Conservation (phyloP, 495 filamentous ascomycete species). For the Neurospora sp. region DNA sequence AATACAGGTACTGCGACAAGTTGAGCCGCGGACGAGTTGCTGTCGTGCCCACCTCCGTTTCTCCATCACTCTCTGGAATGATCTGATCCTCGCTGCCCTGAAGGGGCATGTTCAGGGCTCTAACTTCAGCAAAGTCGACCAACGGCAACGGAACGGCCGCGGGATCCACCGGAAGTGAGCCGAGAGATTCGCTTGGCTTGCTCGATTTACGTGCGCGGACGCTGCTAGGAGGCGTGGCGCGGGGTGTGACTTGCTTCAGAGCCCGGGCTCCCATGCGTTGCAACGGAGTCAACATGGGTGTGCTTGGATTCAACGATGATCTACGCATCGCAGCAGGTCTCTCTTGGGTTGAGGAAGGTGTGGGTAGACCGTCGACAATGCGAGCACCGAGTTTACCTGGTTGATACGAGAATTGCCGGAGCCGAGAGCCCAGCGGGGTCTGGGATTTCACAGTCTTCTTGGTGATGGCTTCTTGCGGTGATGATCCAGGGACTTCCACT, state of each 20-base stretch:
- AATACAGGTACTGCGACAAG: conserved; percentile 46
- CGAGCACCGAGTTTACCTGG: conserved; percentile 9
- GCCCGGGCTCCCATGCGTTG: conserved; percentile 38
- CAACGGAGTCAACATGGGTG: conserved; percentile 30
- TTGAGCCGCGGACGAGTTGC: conserved; percentile 27
- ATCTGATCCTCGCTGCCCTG: conserved; percentile 69
- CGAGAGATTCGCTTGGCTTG: conserved; percentile 11
- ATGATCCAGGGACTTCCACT: conserved; percentile 22
- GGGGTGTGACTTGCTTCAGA: conserved; percentile 19
- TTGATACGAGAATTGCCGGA: conserved; percentile 18
- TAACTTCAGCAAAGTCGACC: conserved; percentile 30
- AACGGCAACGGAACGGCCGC: conserved; percentile 31
- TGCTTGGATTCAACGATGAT: conserved; percentile 11
- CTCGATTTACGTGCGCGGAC: conserved; percentile 20
- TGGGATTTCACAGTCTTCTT: not conserved
- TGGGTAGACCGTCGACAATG: conserved; percentile 20
- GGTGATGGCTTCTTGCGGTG: conserved; percentile 3
- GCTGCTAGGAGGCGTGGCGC: conserved; percentile 25
- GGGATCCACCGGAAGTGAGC: conserved; percentile 28
- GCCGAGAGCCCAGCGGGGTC: conserved; percentile 7
- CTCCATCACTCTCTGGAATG: conserved; percentile 58
- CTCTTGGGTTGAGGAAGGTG: conserved; percentile 19
- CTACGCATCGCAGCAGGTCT: conserved; percentile 20
- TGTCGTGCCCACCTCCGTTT: conserved; percentile 30
- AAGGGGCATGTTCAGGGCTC: conserved; percentile 26